phyloP scores from a whole-genome alignment of 495 filamentous ascomycete genomes.

The Penicillium longicatenatum region DNA sequence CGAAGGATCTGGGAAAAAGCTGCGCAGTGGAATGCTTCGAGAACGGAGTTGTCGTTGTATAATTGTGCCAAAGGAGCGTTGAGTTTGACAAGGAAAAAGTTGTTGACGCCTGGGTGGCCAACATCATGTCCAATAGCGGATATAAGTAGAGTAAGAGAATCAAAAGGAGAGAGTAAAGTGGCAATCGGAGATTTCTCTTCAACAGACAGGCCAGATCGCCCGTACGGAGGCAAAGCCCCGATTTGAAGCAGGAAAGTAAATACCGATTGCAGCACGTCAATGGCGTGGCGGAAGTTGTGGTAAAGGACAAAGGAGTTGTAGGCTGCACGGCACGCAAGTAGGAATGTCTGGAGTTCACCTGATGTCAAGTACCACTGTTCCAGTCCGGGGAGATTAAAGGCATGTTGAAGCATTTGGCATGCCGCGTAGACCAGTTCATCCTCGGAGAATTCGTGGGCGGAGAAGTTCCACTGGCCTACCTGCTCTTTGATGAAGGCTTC shows the following conservation, averaged over 20 bases:
- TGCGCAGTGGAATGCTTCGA: constrained; percentile 97
- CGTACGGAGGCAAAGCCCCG: constrained; percentile 71
- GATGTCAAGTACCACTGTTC: constrained; percentile 75
- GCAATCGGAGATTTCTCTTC: constrained; percentile 62
- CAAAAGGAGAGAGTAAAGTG: constrained; percentile 74
- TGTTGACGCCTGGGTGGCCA: constrained; percentile 97
- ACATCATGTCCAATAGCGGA: constrained; percentile 97
- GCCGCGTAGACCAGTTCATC: constrained; percentile 84
- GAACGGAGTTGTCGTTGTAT: constrained; percentile 95
- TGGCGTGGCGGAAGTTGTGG: constrained; percentile 96
- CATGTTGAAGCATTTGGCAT: constrained; percentile 84
- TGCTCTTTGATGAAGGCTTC: constrained; percentile 64
- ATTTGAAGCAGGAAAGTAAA: constrained; percentile 90
- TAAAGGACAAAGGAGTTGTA: constrained; percentile 98
- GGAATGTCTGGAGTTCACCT: constrained; percentile 78
- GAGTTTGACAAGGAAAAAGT: constrained; percentile 88
- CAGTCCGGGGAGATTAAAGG: constrained; percentile 77
- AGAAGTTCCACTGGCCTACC: constrained; percentile 84
- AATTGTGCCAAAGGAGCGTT: constrained; percentile 96
- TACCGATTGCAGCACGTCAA: constrained; percentile 91
- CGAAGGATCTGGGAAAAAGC: constrained; percentile 96
- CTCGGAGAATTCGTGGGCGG: constrained; percentile 83
- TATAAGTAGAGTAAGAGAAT: constrained; percentile 85
- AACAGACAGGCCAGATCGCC: constrained; percentile 26
- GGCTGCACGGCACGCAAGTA: constrained; percentile 79